Conservation (phyloP, 495 filamentous ascomycete genomes). For the Baudoinia panamericana region DNA sequence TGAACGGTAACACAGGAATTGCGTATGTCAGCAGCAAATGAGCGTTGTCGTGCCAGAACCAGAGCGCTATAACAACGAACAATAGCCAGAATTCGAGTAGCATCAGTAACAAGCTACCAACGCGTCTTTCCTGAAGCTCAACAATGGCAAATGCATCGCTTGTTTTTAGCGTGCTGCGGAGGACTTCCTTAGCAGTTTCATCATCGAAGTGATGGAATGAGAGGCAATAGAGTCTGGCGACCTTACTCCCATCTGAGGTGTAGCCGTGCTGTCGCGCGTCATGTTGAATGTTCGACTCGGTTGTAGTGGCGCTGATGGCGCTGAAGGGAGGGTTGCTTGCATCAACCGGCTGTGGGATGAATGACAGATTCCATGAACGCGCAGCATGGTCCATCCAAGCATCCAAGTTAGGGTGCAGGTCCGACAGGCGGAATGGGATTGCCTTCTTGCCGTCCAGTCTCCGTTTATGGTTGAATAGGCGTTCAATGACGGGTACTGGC, state of each 20-base stretch:
- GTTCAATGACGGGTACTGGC: conserved; percentile 23
- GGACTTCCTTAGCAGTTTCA: conserved; percentile 40
- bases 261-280: background rate
- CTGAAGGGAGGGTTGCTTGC: conserved; percentile 40
- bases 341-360: conserved; percentile 45
- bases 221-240: conserved; percentile 58
- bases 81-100: conserved; percentile 38
- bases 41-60: conserved; percentile 44
- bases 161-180: conserved; percentile 48
- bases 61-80: conserved; percentile 42
- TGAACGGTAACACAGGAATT: conserved; percentile 49
- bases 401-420: conserved; percentile 51
- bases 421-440: conserved; percentile 54
- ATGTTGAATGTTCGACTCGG: conserved; percentile 1
- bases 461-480: conserved; percentile 22
- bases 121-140: conserved; percentile 52
- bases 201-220: conserved; percentile 71
- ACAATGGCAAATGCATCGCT: conserved; percentile 60
- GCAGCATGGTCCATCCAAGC: conserved; percentile 45
- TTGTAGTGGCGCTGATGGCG: conserved; percentile 30
- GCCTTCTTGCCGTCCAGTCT: conserved; percentile 15
- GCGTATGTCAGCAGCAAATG: conserved; percentile 53
- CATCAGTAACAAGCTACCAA: conserved; percentile 41
- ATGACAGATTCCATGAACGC: conserved; percentile 40
- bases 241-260: conserved; percentile 19